phyloP scores from a whole-genome alignment of 2,329 filamentous ascomycete genomes.

The Sclerotinia trifoliorum region DNA sequence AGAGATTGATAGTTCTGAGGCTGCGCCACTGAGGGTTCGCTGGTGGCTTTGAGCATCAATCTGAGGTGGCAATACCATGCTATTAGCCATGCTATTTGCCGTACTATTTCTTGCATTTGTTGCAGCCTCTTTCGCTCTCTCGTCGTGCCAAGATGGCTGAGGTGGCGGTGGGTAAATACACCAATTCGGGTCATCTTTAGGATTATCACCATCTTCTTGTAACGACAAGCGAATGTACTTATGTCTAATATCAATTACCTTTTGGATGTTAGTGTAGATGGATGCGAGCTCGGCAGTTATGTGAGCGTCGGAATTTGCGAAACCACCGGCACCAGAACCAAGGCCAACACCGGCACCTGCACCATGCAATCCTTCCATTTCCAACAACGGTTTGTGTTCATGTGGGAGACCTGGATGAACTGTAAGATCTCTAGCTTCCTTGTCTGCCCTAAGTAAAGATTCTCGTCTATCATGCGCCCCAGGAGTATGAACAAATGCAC shows the following conservation, averaged over 20 bases:
- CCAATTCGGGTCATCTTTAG: conserved; percentile 81
- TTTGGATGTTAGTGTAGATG: conserved; percentile 89
- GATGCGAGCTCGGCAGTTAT: conserved; percentile 79
- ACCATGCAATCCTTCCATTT: conserved; percentile 55
- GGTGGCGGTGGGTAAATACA: conserved; percentile 88
- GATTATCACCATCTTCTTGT: conserved; percentile 80
- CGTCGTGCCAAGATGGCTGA: conserved; percentile 81
- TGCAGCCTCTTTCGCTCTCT: conserved; percentile 28
- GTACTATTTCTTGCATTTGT: conserved; percentile 45
- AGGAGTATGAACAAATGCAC: conserved; percentile 16
- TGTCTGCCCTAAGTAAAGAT: conserved; percentile 35
- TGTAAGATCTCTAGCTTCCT: conserved; percentile 44
- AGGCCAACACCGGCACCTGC: conserved; percentile 58
- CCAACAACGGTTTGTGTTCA: conserved; percentile 53
- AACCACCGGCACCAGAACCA: conserved; percentile 60
- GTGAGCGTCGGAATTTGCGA: conserved; percentile 70
- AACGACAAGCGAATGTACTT: conserved; percentile 86
- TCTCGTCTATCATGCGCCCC: conserved; percentile 28
- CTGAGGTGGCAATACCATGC: conserved; percentile 37
- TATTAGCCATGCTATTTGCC: conserved; percentile 47
- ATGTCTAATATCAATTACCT: conserved; percentile 80
- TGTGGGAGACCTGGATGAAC: conserved; percentile 53
- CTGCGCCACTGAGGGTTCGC: neutral
- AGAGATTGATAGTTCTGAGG: conserved; percentile 28
- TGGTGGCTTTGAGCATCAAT: conserved; percentile 34